phyloP scores from a whole-genome alignment of 345 rosid species.

The Mallotus nudiflorus region DNA sequence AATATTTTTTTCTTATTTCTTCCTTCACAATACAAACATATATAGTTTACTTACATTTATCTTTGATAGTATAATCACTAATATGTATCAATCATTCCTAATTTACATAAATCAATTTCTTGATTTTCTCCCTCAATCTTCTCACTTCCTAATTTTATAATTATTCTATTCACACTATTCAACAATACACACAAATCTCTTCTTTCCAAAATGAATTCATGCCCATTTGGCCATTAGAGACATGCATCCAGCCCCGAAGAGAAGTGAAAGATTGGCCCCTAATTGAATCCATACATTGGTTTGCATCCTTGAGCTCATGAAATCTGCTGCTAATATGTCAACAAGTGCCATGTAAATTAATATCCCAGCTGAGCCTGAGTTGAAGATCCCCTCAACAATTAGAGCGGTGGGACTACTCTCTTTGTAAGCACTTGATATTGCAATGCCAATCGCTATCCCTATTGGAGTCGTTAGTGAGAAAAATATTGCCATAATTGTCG shows the following conservation, averaged over 20 bases:
- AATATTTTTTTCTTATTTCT: too few relatives aligned
- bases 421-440: conserved; percentile 44
- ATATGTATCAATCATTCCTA: too few relatives aligned
- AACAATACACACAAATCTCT: too few relatives aligned
- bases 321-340: conserved; percentile 75
- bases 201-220: conserved; percentile 21
- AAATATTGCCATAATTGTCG: conserved; percentile 63
- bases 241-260: conserved; percentile 65
- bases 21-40: too few relatives aligned
- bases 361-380: conserved; percentile 71
- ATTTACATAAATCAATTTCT: too few relatives aligned
- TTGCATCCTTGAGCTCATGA: conserved; percentile 60
- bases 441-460: conserved; percentile 67
- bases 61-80: too few relatives aligned
- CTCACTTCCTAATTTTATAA: too few relatives aligned
- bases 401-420: conserved; percentile 49
- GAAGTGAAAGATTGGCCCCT: conserved; percentile 54
- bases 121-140: too few relatives aligned
- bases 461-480: conserved; percentile 66
- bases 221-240: conserved; percentile 72
- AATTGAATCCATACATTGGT: conserved; percentile 49
- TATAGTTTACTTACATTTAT: too few relatives aligned
- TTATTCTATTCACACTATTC: too few relatives aligned
- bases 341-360: conserved; percentile 81
- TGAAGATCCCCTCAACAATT: conserved; percentile 58